phyloP scores from a whole-genome alignment of 2,329 filamentous ascomycete genomes.

The Aspergillus sp. region DNA sequence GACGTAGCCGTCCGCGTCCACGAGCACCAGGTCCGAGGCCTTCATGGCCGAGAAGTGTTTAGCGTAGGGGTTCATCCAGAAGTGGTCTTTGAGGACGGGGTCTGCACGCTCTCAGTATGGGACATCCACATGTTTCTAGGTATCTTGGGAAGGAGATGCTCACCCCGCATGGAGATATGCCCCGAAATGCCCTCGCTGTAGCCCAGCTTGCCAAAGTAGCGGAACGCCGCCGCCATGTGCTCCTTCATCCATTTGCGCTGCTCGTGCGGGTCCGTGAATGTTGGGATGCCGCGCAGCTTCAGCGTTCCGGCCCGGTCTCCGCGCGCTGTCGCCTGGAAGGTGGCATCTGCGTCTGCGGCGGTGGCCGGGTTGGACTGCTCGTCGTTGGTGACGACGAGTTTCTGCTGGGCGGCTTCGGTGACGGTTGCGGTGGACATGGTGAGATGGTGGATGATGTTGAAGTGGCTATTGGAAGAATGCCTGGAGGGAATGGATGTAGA shows the following conservation, averaged over 20 bases:
- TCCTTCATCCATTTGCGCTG: constrained; percentile 56
- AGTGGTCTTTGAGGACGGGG: constrained; percentile 37
- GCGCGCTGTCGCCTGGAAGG: constrained; percentile 37
- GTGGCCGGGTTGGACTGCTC: constrained; percentile 1
- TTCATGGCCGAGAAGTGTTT: constrained; percentile 44
- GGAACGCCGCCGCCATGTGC: constrained; percentile 44
- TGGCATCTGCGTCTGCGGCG: constrained; percentile 24
- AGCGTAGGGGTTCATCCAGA: constrained; percentile 42
- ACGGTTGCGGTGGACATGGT: constrained; percentile 11
- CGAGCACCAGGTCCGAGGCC: constrained; percentile 40
- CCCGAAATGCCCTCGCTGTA: constrained; percentile 43
- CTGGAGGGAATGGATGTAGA: not conserved
- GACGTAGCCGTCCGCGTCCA: constrained; percentile 41
- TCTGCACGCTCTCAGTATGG: constrained; percentile 20
- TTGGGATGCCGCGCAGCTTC: constrained; percentile 39
- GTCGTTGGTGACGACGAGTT: constrained; percentile 10
- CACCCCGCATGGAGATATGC: constrained; percentile 42
- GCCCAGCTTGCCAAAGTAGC: constrained; percentile 41
- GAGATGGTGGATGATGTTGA: not conserved
- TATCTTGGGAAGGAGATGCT: not conserved
- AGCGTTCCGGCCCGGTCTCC: constrained; percentile 35
- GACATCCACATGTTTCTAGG: not conserved
- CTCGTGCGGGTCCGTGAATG: constrained; percentile 40
- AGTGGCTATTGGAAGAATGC: not conserved
- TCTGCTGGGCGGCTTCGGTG: constrained; percentile 10